Evolutionary conservation across 1,139 yeast genomes (phyloP), one percentile per base, ranked within the genome.

Genomic region (Suhomyces terraborum): DNA sequence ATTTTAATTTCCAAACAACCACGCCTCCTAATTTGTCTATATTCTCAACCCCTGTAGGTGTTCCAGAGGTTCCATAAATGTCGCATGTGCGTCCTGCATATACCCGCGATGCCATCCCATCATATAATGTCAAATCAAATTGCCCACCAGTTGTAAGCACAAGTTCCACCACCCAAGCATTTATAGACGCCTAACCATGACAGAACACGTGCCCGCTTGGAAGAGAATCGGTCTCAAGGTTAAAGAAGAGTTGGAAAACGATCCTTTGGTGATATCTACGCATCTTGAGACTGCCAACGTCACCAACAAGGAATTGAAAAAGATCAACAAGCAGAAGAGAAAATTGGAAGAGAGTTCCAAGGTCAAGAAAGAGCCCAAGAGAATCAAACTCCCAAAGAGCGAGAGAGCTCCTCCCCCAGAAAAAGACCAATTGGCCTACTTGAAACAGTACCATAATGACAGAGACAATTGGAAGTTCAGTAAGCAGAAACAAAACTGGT

Each of bases 401-500:
- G 88, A 87, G 56, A 77, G 93, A 43, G 70, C 78, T 1, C 83
- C 88, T 6, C 88, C 89, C 1, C 88, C 89, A 18, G 89, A 83
- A 48, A 83, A 80, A 49, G 97, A 89, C 58, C 96, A 89, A 59
- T 67, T 87, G 38, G 80, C 74, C 1, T 91, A 91, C 56, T 65
- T 91, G 52, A 75, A 81, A 43, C 88, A 80, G 42, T 91, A 79
- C 55, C 67, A 69, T 18, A 69, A 74, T 8, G 88, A 83, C 51
- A 73, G 69, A 45, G 76, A 66, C 0, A 72, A 75, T 47, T 91
- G 98, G 98, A 91, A 89, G 65, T 91, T 91, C 59, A 85, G 95
- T 44, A 91, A 91, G 57, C 95, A 87, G 66, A 89, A 91, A 52
- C 98, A 91, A 61, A 89, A 88, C 58, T 91, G 97, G 97, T 73